These are phyloP conservation scores for Juncus effusus DNA, from an alignment of 176 grass and related monocot species.

Conservation along the genomic window DNA sequence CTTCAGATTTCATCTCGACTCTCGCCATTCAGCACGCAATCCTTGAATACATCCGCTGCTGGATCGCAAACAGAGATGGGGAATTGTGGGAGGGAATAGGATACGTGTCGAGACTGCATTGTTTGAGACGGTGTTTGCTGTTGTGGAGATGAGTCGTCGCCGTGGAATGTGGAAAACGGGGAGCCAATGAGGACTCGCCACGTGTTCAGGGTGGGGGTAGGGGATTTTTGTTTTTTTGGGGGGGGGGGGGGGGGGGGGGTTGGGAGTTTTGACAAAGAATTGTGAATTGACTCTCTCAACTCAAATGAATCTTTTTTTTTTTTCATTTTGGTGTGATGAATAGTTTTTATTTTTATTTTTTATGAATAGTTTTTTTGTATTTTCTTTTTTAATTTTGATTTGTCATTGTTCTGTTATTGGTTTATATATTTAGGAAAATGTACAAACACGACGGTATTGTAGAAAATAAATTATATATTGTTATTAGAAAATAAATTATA, in stretches of 20 bases:
- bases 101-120: conserved; percentile 13
- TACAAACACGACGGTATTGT: too few species aligned
- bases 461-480: too few species aligned
- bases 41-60: not conserved
- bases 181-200: conserved; percentile 3
- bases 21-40: conserved; percentile 19
- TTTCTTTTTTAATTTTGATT: too few species aligned
- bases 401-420: too few species aligned
- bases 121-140: not conserved
- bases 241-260: not conserved
- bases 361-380: too few species aligned
- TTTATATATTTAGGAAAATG: too few species aligned
- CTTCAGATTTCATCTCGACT: not conserved
- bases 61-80: not conserved
- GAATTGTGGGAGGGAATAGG: not conserved
- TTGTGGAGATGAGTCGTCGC: conserved; percentile 15
- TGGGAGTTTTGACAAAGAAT: conserved; percentile 1
- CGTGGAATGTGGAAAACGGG: not conserved
- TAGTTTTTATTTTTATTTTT: too few species aligned
- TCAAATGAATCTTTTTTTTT: too few species aligned
- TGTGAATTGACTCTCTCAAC: too few species aligned
- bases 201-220: not conserved
- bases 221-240: too few species aligned
- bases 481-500: too few species aligned
- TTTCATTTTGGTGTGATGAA: too few species aligned